Conservation (phyloP, 148 eudicot species). For the Pharnaceum exiguum region DNA sequence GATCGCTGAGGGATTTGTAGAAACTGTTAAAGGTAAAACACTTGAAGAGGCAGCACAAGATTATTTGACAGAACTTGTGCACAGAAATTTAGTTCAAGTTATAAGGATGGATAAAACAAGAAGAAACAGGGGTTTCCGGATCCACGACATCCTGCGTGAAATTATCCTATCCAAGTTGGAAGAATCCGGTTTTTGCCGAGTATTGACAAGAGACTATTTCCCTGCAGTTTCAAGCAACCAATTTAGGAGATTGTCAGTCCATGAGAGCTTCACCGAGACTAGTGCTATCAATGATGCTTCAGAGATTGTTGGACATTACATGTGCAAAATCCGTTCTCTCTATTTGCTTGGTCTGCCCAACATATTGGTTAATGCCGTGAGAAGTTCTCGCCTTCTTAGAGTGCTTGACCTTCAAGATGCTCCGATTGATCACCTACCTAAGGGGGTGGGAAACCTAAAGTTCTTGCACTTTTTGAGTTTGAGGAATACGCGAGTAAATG, state of each 20-base stretch:
- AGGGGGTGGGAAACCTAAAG: neutral
- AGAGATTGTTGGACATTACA: neutral
- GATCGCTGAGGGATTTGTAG: too few species aligned
- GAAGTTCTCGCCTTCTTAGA: neutral
- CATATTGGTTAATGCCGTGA: neutral
- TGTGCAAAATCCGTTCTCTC: neutral
- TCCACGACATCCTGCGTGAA: neutral
- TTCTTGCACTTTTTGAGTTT: neutral
- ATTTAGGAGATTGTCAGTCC: neutral
- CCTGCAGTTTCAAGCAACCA: neutral
- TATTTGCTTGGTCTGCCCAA: neutral
- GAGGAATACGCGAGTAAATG: neutral
- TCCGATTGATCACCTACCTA: neutral
- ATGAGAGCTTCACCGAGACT: too few species aligned
- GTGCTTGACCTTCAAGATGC: slow-evolving; percentile 4
- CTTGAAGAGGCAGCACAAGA: too few species aligned
- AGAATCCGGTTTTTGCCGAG: neutral
- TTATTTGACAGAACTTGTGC: too few species aligned
- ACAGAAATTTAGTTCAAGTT: neutral
- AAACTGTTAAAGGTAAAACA: too few species aligned
- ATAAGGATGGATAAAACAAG: neutral
- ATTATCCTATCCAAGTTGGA: neutral
- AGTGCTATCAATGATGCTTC: neutral
- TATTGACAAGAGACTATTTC: neutral
- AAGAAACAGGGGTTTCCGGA: neutral